Percentiles rank a stretch among this genome's conserved stretches.
These are phyloP conservation scores for Aspergillus sojae DNA, from an alignment of 2,329 filamentous ascomycete genomes.

Conservation along the genomic window DNA sequence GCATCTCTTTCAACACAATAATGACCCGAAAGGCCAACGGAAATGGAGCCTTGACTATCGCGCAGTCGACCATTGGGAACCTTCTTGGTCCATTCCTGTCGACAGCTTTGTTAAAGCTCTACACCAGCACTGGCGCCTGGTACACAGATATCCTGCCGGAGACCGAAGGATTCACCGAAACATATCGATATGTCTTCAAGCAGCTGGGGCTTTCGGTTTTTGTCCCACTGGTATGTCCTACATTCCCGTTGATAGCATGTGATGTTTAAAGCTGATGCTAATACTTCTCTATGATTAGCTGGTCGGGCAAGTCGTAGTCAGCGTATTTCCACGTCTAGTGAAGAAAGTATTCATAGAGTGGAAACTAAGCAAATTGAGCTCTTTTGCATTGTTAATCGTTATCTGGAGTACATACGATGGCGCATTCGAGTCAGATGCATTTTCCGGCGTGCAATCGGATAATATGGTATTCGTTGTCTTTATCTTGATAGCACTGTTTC, in stretches of 20 bases:
- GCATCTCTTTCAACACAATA: conserved; percentile 65
- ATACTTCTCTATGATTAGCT: conserved; percentile 20
- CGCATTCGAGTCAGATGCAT: conserved; percentile 62
- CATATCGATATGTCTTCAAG: conserved; percentile 64
- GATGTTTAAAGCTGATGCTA: background rate
- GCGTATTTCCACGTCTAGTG: conserved; percentile 52
- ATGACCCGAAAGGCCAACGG: conserved; percentile 56
- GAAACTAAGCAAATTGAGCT: conserved; percentile 40
- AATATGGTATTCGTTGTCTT: conserved; percentile 62
- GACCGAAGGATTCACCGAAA: conserved; percentile 38
- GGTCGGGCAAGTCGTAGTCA: conserved; percentile 59
- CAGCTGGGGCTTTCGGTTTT: conserved; percentile 67
- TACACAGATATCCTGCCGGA: conserved; percentile 57
- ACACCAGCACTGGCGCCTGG: conserved; percentile 55
- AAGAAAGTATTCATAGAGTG: conserved; percentile 52
- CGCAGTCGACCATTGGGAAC: conserved; percentile 68
- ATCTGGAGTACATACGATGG: conserved; percentile 68
- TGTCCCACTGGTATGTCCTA: conserved; percentile 52
- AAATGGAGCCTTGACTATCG: conserved; percentile 61
- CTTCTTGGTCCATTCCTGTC: conserved; percentile 65
- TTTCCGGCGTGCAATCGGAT: conserved; percentile 37
- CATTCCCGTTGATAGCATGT: background rate
- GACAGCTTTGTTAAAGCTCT: conserved; percentile 63
- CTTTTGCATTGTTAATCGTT: conserved; percentile 41
- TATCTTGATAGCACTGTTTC: conserved; percentile 63